These are phyloP conservation scores for Penicillium sp. DNA, from an alignment of 2,329 filamentous ascomycete species.

Conservation along the genomic window DNA sequence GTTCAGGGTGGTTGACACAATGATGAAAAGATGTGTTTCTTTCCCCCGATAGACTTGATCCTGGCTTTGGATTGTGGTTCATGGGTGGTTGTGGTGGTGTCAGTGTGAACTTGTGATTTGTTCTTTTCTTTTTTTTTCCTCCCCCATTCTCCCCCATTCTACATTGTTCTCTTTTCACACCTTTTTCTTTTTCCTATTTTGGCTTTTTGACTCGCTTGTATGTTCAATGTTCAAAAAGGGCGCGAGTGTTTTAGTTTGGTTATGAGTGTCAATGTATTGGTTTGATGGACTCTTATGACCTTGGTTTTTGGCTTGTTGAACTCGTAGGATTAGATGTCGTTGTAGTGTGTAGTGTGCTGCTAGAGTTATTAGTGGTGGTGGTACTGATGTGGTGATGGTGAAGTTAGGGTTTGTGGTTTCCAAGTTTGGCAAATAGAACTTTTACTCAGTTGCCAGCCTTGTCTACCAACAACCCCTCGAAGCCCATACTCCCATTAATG, in stretches of 20 bases:
- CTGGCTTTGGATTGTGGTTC: neutral
- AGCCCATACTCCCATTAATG: neutral
- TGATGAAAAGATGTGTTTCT: constrained; percentile 2
- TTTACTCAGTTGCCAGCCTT: neutral
- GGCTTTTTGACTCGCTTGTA: neutral
- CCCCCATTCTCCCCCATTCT: neutral
- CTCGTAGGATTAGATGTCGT: constrained; percentile 3
- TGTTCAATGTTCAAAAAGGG: constrained; percentile 8
- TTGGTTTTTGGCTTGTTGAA: neutral
- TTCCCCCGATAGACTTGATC: constrained; percentile 1
- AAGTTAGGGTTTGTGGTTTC: neutral
- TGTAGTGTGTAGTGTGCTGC: constrained; percentile 19
- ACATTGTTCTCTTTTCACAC: neutral
- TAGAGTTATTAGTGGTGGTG: constrained; percentile 22
- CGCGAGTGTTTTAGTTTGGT: constrained; percentile 5
- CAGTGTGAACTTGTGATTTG: neutral
- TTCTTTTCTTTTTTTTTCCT: neutral
- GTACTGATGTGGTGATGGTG: neutral
- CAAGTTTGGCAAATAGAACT: no score
- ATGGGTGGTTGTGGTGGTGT: neutral
- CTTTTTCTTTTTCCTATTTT: neutral
- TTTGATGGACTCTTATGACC: neutral
- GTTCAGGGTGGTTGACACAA: neutral
- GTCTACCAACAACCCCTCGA: neutral
- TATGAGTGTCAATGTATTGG: constrained; percentile 10